Evolutionary conservation across 2,329 filamentous ascomycete species (phyloP).

Genomic region (Hymenoscyphus occultus): DNA sequence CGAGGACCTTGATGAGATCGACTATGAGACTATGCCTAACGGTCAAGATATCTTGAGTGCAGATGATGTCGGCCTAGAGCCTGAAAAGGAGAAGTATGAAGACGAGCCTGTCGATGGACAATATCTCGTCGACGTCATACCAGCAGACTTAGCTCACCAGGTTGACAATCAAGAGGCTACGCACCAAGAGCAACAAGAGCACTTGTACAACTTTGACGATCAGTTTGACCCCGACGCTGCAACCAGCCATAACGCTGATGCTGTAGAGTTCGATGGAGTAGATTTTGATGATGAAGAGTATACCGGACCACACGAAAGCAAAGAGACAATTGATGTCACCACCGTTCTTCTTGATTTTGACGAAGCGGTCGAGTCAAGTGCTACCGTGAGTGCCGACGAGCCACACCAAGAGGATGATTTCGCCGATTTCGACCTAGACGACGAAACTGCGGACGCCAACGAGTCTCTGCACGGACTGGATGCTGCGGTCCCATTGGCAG

Average conservation of each 20-base stretch:
- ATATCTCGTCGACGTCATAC: neutral
- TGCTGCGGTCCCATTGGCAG: conserved; percentile 6
- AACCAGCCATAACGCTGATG: conserved; percentile 6
- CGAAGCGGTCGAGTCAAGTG: conserved; percentile 34
- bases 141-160: neutral
- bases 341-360: conserved; percentile 19
- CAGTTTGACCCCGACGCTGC: conserved; percentile 6
- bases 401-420: conserved; percentile 36
- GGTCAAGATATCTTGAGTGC: neutral
- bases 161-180: neutral
- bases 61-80: neutral
- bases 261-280: conserved; percentile 9
- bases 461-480: neutral
- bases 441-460: neutral
- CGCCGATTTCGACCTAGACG: conserved; percentile 27
- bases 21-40: neutral
- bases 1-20: neutral
- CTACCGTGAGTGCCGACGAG: conserved; percentile 38
- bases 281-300: conserved; percentile 34
- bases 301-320: conserved; percentile 39
- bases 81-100: conserved; percentile 5
- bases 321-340: conserved; percentile 3
- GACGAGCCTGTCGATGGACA: conserved; percentile 2
- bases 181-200: conserved; percentile 1
- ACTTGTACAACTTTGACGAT: neutral